Evolutionary conservation across 148 eudicot genomes (phyloP).

Genomic region (Fagopyrum homotropicum): DNA sequence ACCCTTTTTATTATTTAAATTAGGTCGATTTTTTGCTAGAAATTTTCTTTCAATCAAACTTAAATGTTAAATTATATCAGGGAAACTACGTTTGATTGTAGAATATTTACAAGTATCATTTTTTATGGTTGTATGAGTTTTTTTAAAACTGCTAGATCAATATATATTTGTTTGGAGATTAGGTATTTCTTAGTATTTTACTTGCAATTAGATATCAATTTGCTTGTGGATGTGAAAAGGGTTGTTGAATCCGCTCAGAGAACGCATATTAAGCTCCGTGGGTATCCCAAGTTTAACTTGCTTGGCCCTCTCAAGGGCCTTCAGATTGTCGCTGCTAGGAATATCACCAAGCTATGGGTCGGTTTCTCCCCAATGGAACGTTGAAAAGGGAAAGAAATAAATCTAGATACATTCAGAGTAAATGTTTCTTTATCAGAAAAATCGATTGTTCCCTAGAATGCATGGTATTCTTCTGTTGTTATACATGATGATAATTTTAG

Average conservation of each 20-base stretch:
- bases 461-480: not conserved
- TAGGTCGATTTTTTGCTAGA: not conserved
- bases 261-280: conserved; percentile 45
- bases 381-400: conserved; percentile 56
- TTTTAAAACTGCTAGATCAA: not conserved
- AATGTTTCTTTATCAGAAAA: too few relatives aligned
- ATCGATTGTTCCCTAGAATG: not conserved
- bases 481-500: not conserved
- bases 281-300: conserved; percentile 34
- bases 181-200: conserved; percentile 3
- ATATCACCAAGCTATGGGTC: conserved; percentile 33
- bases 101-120: not conserved
- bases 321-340: conserved; percentile 43
- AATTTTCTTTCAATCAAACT: not conserved
- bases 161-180: too few relatives aligned
- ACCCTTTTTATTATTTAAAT: not conserved
- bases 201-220: conserved; percentile 47
- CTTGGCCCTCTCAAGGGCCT: conserved; percentile 58
- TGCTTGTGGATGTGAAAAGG: conserved; percentile 92
- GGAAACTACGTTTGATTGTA: not conserved
- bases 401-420: conserved; percentile 32
- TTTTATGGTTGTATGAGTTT: not conserved
- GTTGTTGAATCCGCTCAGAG: conserved; percentile 86
- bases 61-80: not conserved
- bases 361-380: conserved; percentile 68